These are phyloP conservation scores for Clavariopsis aquatica DNA, from an alignment of 495 filamentous ascomycete species.

Conservation along the genomic window DNA sequence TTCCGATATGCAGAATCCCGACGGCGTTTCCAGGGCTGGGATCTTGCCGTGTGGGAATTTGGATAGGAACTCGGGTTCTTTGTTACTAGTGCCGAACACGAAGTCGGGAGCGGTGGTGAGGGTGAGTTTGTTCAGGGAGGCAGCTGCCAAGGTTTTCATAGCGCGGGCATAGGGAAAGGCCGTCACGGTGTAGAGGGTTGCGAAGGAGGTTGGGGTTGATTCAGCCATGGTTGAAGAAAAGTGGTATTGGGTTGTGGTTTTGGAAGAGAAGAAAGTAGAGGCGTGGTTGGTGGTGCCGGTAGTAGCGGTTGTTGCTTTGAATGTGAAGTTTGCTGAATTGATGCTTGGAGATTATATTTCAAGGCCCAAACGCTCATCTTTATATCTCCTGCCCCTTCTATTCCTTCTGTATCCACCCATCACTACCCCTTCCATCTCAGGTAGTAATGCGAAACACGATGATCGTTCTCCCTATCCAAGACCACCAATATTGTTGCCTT, in stretches of 20 bases:
- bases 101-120: conserved; percentile 49
- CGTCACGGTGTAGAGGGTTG: conserved; percentile 27
- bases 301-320: too few species aligned
- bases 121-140: conserved; percentile 56
- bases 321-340: too few species aligned
- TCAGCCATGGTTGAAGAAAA: neutral
- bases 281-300: neutral
- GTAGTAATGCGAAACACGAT: conserved; percentile 9
- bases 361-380: neutral
- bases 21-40: conserved; percentile 57
- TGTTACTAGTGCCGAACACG: conserved; percentile 49
- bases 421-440: too few species aligned
- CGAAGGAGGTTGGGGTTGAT: conserved; percentile 24
- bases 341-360: too few species aligned
- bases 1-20: conserved; percentile 56
- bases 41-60: conserved; percentile 66
- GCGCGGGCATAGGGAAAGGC: conserved; percentile 17
- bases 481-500: conserved; percentile 2
- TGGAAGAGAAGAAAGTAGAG: neutral
- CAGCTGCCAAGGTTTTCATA: conserved; percentile 53
- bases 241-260: too few species aligned
- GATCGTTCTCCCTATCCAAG: neutral
- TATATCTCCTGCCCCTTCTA: neutral
- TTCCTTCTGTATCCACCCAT: neutral
- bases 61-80: conserved; percentile 54